Conservation (phyloP, 805 yeast genomes). For the Lipomyces kockii region DNA sequence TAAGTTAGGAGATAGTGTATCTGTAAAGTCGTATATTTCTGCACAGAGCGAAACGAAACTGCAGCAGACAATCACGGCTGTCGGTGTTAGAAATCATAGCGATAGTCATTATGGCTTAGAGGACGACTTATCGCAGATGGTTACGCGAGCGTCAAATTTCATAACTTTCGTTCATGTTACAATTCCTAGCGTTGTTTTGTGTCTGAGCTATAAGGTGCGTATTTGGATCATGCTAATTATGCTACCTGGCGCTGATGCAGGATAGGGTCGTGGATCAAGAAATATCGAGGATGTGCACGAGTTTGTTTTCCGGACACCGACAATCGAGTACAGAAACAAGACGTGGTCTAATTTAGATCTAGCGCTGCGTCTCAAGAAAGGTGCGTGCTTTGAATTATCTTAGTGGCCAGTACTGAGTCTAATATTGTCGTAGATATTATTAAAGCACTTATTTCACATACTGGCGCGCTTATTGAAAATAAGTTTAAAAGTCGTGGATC, state of each 20-base stretch:
- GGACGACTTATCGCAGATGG: conserved; percentile 60
- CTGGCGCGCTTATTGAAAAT: conserved; percentile 80
- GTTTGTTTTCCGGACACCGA: conserved; percentile 69
- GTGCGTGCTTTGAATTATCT: conserved; percentile 37
- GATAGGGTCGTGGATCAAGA: conserved; percentile 65
- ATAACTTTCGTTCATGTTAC: conserved; percentile 67
- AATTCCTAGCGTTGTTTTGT: conserved; percentile 56
- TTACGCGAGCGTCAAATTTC: conserved; percentile 72
- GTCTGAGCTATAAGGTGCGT: conserved; percentile 65
- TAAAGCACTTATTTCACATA: conserved; percentile 49
- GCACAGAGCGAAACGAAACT: conserved; percentile 13
- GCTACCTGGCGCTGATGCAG: neutral
- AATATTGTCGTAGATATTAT: conserved; percentile 42
- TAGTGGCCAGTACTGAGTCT: neutral
- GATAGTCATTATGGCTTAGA: conserved; percentile 9
- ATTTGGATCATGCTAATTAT: neutral
- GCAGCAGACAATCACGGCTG: neutral
- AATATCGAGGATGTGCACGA: conserved; percentile 78
- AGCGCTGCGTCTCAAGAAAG: conserved; percentile 63
- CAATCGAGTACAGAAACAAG: conserved; percentile 59
- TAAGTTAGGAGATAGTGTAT: conserved; percentile 22
- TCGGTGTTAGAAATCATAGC: neutral
- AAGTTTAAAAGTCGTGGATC: conserved; percentile 55
- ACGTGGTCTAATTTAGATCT: conserved; percentile 77
- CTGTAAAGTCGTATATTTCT: conserved; percentile 20